Evolutionary conservation across 2,329 filamentous ascomycete genomes (phyloP), one percentile per base, ranked within the genome.

Genomic region (Polychaeton citri): DNA sequence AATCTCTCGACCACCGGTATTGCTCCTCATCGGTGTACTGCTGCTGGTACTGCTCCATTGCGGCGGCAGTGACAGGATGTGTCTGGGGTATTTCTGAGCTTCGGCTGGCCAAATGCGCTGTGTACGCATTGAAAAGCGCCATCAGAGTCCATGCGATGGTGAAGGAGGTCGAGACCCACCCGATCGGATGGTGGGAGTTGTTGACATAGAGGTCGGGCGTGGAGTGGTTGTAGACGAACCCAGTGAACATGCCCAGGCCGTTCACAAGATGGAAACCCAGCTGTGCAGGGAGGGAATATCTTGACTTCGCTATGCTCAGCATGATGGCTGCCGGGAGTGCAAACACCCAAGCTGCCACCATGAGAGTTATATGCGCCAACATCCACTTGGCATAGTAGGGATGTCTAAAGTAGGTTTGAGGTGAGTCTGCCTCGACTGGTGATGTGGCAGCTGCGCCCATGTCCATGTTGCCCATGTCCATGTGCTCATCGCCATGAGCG

Each of bases 181-280:
- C 86, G 30, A 88, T 70, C 57, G 82, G 86, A 63, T 86, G 78
- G 57, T 95, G 87, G n/a, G 80, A 74, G 53, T 93, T 93, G 53
- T 81, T 79, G 20, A 77, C 76, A 55, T 94, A 95, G 16, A 95
- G 64, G 52, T 94, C 83, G 1, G 86, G 85, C 0, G 85, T 93
- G 43, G 72, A 76, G 39, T 72, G 68, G 55, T 90, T 85, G 65
- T 94, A 94, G 21, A 84, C 63, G 34, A 73, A 69, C 6, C 73
- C 76, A 18, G 81, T 54, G 10, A 83, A 51, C 17, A 87, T 46
- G 13, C 79, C 82, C 2, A 79, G 33, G n/a, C 47, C 48, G 41
- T 67, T 66, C 17, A 59, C 36, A 19, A 53, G 36, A 32, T 67
- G 58, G 50, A 67, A 68, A 15, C 53, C 42, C 41, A 86, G 69